A percentile compares a stretch with the other conserved stretches of the same genome.
Evolutionary conservation across 345 rosid genomes (phyloP).

Genomic region (Gynandropsis gynandra): DNA sequence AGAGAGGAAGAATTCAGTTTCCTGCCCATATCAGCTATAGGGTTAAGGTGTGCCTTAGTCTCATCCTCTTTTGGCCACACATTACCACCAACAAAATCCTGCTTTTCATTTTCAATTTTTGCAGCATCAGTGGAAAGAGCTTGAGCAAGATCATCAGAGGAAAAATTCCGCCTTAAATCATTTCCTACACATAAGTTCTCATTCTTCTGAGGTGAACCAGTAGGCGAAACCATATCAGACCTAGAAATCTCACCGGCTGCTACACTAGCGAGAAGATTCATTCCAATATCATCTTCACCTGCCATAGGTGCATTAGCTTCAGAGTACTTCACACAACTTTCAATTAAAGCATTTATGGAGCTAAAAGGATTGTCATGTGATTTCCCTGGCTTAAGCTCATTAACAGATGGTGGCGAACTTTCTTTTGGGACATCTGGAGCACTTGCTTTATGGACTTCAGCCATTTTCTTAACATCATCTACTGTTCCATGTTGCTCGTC

Average conservation of each 20-base stretch:
- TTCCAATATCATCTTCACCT: constrained; percentile 76
- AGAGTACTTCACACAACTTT: constrained; percentile 72
- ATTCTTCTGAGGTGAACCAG: constrained; percentile 34
- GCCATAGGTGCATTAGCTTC: constrained; percentile 47
- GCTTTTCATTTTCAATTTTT: constrained; percentile 32
- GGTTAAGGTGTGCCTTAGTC: constrained; percentile 16
- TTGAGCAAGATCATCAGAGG: constrained; percentile 24
- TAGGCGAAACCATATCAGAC: constrained; percentile 48
- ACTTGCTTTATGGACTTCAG: constrained; percentile 28
- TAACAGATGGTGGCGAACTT: constrained; percentile 34
- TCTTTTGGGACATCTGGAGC: constrained; percentile 11
- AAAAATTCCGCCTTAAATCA: constrained; percentile 29
- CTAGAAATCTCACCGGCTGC: constrained; percentile 84
- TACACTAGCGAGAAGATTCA: constrained; percentile 92
- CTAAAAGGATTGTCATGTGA: constrained; percentile 53
- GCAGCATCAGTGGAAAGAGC: constrained; percentile 26
- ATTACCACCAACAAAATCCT: constrained; percentile 18
- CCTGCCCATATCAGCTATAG: constrained; percentile 25
- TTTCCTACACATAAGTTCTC: constrained; percentile 32
- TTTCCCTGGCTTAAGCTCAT: constrained; percentile 43
- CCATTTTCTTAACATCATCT: constrained; percentile 35
- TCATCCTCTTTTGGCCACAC: constrained; percentile 26
- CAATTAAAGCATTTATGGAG: constrained; percentile 79
- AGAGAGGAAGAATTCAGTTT: constrained; percentile 26
- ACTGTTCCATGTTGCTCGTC: constrained; percentile 37